Evolutionary conservation across 2,329 filamentous ascomycete species (phyloP).

Genomic region (Botrytis pseudocinerea): DNA sequence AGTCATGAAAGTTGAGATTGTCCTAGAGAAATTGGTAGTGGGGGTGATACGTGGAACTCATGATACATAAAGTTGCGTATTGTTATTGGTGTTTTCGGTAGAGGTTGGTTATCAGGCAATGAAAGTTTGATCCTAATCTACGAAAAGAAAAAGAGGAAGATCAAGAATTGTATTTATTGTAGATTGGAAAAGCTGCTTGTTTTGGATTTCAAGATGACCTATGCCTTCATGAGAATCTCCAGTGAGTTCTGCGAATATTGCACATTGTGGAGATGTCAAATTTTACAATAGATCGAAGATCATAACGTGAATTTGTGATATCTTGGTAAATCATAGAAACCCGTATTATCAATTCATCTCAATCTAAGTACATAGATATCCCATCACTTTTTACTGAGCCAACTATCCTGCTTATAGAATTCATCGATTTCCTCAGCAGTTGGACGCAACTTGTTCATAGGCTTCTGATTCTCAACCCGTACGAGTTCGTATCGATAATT

Average conservation of each 20-base stretch:
- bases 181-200: not conserved
- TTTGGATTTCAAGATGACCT: no score
- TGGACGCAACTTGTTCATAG: not conserved
- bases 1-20: rapidly evolving
- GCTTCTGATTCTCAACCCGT: not conserved
- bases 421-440: not conserved
- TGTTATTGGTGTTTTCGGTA: not conserved
- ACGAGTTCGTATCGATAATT: not conserved
- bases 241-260: no score
- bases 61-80: not conserved
- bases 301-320: not conserved
- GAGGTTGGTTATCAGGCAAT: not conserved
- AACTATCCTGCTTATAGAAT: not conserved
- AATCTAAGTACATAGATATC: not conserved
- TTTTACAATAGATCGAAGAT: not conserved
- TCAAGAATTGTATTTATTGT: not conserved
- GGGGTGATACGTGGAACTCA: not conserved
- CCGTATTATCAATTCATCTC: not conserved
- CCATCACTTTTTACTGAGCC: not conserved
- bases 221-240: no score
- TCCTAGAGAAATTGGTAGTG: not conserved
- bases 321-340: not conserved
- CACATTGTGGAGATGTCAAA: not conserved
- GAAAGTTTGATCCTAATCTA: not conserved
- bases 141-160: not conserved